phyloP scores from a whole-genome alignment of 805 yeast genomes.

The Hanseniaspora valbyensis region DNA sequence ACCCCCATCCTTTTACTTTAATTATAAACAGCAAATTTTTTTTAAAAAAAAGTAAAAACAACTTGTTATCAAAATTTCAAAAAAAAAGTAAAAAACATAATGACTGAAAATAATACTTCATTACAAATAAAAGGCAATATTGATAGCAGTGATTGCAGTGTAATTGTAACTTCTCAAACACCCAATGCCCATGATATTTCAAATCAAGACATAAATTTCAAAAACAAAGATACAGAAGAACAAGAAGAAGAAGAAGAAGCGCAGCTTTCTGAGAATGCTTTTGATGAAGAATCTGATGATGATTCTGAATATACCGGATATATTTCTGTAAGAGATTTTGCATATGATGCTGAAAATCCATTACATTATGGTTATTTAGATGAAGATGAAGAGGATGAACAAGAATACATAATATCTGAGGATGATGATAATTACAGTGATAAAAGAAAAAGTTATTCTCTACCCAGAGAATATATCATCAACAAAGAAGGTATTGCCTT shows the following conservation, averaged over 20 bases:
- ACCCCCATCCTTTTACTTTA: too few relatives aligned
- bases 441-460: conserved; percentile 27
- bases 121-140: too few relatives aligned
- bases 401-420: conserved; percentile 17
- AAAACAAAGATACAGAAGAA: background rate
- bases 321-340: conserved; percentile 67
- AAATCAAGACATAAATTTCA: background rate
- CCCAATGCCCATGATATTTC: background rate
- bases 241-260: background rate
- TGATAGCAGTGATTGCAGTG: background rate
- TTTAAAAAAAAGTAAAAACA: too few relatives aligned
- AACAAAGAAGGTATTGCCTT: conserved; percentile 64
- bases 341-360: conserved; percentile 59
- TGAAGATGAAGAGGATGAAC: conserved; percentile 21
- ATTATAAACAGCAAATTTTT: too few relatives aligned
- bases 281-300: background rate
- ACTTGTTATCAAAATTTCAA: too few relatives aligned
- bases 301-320: conserved; percentile 23
- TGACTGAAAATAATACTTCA: too few relatives aligned
- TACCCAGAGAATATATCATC: conserved; percentile 33
- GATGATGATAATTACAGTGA: conserved; percentile 11
- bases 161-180: background rate
- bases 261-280: background rate
- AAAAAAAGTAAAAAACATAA: too few relatives aligned
- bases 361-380: conserved; percentile 51